These are phyloP conservation scores for Ramularia collo-cygni DNA, from an alignment of 2,329 filamentous ascomycete species.

Conservation along the genomic window DNA sequence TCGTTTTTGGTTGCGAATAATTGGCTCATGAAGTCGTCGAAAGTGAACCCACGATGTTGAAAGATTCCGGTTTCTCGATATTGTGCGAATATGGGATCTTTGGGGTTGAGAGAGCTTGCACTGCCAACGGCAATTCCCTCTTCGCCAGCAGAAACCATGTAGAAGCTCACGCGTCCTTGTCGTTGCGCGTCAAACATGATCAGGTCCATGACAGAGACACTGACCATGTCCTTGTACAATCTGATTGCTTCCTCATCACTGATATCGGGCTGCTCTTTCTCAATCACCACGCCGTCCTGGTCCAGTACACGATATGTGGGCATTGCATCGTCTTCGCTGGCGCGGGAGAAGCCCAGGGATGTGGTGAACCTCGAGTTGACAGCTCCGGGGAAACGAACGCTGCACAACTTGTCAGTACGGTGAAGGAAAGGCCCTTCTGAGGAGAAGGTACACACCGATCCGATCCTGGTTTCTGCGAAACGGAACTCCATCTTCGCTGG, in stretches of 20 bases:
- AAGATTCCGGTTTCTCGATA: constrained; percentile 93
- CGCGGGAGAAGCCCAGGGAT: constrained; percentile 67
- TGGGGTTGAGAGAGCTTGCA: constrained; percentile 71
- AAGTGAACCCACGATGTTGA: constrained; percentile 76
- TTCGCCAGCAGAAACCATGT: constrained; percentile 92
- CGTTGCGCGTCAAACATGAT: constrained; percentile 98
- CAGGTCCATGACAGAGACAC: constrained; percentile 79
- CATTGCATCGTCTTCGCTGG: constrained; percentile 66
- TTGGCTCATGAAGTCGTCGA: constrained; percentile 91
- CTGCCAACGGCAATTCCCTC: constrained; percentile 90
- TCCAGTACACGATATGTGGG: constrained; percentile 89
- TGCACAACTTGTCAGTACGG: constrained; percentile 22
- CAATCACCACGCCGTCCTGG: constrained; percentile 77
- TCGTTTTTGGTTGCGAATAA: constrained; percentile 84
- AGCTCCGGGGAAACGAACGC: constrained; percentile 78
- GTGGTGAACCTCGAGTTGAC: constrained; percentile 89
- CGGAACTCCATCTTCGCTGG: constrained; percentile 44
- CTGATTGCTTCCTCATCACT: constrained; percentile 53
- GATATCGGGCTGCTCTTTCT: constrained; percentile 62
- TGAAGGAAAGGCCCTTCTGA: neutral
- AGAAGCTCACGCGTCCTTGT: constrained; percentile 90
- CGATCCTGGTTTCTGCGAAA: constrained; percentile 53
- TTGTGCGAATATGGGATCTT: constrained; percentile 88
- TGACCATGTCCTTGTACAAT: constrained; percentile 60
- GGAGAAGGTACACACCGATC: constrained; percentile 45